A percentile compares a stretch with the other conserved stretches of the same genome.
Conservation (phyloP, 306 rosid species). For the Cucurbita pepo region DNA sequence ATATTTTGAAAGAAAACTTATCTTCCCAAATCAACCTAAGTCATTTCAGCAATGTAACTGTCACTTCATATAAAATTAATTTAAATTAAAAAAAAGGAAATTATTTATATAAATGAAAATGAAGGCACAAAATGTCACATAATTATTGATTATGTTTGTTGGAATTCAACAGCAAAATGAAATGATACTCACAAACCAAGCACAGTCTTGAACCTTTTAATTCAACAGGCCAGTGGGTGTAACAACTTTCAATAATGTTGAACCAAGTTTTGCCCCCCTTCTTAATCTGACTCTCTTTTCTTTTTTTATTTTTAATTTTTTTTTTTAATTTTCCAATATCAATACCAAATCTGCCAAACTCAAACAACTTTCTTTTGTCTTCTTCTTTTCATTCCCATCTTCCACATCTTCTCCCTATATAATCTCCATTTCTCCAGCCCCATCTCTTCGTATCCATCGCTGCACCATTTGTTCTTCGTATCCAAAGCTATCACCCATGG, state of each 20-base stretch:
- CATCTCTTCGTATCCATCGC: background rate
- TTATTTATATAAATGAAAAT: background rate
- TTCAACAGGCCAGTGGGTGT: slow-evolving; percentile 57
- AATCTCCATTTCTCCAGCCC: background rate
- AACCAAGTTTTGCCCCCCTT: slow-evolving; percentile 26
- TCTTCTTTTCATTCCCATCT: background rate
- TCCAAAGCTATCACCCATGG: background rate
- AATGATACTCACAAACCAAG: slow-evolving; percentile 6
- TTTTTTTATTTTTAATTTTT: background rate
- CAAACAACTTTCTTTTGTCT: slow-evolving; percentile 14
- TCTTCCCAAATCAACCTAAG: no score
- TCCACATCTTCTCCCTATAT: background rate
- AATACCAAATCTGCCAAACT: slow-evolving; percentile 60
- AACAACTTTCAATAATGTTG: slow-evolving; percentile 58
- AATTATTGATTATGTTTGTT: slow-evolving; percentile 4
- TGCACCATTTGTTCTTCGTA: background rate
- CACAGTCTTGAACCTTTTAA: background rate
- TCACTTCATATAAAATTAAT: no score
- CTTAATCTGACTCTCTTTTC: slow-evolving; percentile 16
- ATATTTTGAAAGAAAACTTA: no score
- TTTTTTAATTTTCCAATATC: background rate
- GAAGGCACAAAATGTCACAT: background rate
- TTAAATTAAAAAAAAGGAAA: background rate
- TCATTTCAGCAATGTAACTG: no score
- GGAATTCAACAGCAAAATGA: background rate